Conservation (phyloP, 2,329 filamentous ascomycete species). For the Blastomyces gilchristii region DNA sequence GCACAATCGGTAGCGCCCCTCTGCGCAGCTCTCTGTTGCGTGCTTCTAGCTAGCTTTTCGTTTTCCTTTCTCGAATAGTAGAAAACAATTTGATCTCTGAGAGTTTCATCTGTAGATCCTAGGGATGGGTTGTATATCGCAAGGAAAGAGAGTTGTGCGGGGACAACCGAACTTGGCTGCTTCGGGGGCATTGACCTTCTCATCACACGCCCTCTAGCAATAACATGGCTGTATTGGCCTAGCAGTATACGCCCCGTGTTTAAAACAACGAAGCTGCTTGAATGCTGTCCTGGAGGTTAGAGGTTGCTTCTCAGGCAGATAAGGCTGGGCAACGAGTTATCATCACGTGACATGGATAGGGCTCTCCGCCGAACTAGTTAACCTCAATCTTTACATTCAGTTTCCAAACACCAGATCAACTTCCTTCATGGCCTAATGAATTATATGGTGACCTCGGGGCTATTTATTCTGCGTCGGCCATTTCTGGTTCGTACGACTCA, state of each 20-base stretch:
- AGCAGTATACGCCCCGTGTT: background rate
- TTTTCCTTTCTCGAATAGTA: constrained; percentile 54
- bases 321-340: background rate
- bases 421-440: constrained; percentile 1
- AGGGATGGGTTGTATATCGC: constrained; percentile 90
- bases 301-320: background rate
- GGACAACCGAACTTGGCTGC: constrained; percentile 42
- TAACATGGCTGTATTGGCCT: background rate
- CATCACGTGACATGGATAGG: background rate
- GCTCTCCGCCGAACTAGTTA: background rate
- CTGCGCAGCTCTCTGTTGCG: constrained; percentile 22
- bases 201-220: constrained; percentile 1
- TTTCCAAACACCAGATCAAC: background rate
- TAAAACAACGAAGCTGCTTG: background rate
- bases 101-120: constrained; percentile 59
- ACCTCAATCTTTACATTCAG: background rate
- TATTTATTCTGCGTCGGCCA: constrained; percentile 20
- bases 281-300: background rate
- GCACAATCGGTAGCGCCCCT: constrained; percentile 35
- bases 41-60: constrained; percentile 16
- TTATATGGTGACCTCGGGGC: constrained; percentile 11
- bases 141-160: constrained; percentile 80
- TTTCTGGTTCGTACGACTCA: constrained; percentile 11
- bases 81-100: constrained; percentile 81
- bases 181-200: constrained; percentile 29